A percentile compares a stretch with the other conserved stretches of the same genome.
Conservation (phyloP, 768 basidiomycete genomes). For the Tremella mesenterica region DNA sequence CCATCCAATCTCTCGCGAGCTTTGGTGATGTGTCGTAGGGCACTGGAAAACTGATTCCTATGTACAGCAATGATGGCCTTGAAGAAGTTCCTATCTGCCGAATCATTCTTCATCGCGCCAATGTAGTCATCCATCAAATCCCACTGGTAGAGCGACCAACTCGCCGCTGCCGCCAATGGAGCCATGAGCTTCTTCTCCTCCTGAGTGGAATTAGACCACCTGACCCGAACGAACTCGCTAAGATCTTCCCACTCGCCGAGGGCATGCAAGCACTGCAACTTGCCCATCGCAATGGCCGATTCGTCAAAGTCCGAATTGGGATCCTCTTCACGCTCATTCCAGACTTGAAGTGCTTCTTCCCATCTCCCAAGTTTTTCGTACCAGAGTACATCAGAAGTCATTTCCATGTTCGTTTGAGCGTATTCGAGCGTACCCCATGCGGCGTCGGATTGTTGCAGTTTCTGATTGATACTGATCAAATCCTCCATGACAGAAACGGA, state of each 20-base stretch:
- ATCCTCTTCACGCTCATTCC: conserved; percentile 49
- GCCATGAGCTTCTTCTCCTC: conserved; percentile 86
- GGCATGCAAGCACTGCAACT: conserved; percentile 92
- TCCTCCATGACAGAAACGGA: conserved; percentile 81
- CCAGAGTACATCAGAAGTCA: conserved; percentile 90
- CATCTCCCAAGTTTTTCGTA: conserved; percentile 92
- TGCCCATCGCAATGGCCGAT: conserved; percentile 66
- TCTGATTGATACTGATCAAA: conserved; percentile 91
- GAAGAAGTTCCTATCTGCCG: conserved; percentile 90
- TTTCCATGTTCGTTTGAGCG: conserved; percentile 69
- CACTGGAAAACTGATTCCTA: conserved; percentile 89
- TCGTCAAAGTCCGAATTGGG: conserved; percentile 54
- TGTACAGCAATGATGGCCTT: conserved; percentile 91
- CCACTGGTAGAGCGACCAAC: conserved; percentile 96
- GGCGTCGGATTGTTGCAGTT: conserved; percentile 91
- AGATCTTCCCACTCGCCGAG: conserved; percentile 96
- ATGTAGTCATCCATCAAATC: conserved; percentile 98
- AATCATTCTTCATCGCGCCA: conserved; percentile 80
- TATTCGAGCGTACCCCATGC: conserved; percentile 92
- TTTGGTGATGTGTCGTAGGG: conserved; percentile 76
- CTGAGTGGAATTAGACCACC: conserved; percentile 71
- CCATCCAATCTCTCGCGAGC: conserved; percentile 87
- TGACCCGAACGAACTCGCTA: conserved; percentile 71
- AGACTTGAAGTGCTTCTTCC: conserved; percentile 69
- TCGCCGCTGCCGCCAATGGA: conserved; percentile 91